Base-by-base conservation (phyloP, 1,284 basidiomycete genomes). In the Rhodotorula sp. region DNA sequence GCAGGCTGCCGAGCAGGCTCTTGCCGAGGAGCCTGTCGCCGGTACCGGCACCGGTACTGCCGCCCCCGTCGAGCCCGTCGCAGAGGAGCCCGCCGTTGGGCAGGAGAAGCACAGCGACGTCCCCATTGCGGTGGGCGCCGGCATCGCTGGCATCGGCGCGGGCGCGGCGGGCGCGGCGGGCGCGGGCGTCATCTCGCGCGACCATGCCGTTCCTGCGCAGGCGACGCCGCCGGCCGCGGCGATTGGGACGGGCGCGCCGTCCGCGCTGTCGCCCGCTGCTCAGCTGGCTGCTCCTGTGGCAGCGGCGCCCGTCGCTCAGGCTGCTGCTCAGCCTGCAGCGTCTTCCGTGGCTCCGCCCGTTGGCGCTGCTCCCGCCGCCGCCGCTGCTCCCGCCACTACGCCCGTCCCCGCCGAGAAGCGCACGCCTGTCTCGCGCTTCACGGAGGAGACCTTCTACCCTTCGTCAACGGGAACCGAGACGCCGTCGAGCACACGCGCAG, bases 341-440 rank as follows among this genome's bases (percentile, higher is more conserved):
- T 5, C n/a, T 32, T 19, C 39, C 36, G 25, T 36, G 27, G 27
- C 25, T 25, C 21, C 27, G 36, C 12, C 36, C 56, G 37, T n/a
- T 15, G 56, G 36, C 25, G 46, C 48, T 25, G 50, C 27, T n/a
- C 6, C 9, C 27, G 50, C 46, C 46, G 27, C 13, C 4, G 37
- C 57, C 21, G n/a, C 39, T 37, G 39, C n/a, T 13, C 4, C 37
- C 4, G 36, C 15, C 29, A 32, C 29, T 6, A 25, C 32, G 8
- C 9, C 39, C 48, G n/a, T 32, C 56, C 4, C 41, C 29, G 22
- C 25, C 36, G 39, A 54, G 46, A n/a, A 54, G 25, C 67, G 53
- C 22, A 61, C 66, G 22, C 60, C 66, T 29, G 54, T 67, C 29
- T 68, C 67, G 27, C 67, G 67, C 54, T 64, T 68, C 61, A 39